Base-by-base conservation (phyloP, 805 yeast species). In the Yarrowia yakushimensis region DNA sequence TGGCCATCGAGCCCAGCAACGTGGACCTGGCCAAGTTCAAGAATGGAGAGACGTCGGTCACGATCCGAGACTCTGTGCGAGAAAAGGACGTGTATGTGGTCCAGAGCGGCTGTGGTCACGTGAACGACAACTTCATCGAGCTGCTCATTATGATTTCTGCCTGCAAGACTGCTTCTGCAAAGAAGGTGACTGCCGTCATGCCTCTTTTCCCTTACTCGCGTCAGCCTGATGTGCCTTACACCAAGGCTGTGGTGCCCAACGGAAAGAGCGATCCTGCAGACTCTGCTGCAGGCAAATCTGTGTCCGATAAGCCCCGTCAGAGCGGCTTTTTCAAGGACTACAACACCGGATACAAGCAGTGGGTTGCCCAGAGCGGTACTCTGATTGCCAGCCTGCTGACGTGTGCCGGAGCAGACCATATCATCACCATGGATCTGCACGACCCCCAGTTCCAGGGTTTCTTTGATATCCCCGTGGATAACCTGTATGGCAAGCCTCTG, bases 371-470 rank as follows among this genome's bases (percentile, higher is more conserved):
- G 75, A 85, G 92, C 34, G 99, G 99, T 12, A 91, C 96, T 2
- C 78, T 94, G 65, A 83, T 94, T 66, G 97, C 98, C 37, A 87
- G 90, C 68, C 76, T 94, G 65, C 77, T 94, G 66, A 88, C 90
- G 3, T 83, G 93, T 1, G 94, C 98, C 0, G 99, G 99, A 39
- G 97, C 98, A 0, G 96, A 94, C 74, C 94, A 96, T 70, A 85
- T 92, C 63, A 91, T 94, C 66, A 94, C 99, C 2, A 92, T 94
- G 97, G 99, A 94, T 72, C 79, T 94, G 63, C 99, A 94, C 73
- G 99, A 94, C 71, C 91, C 98, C 1, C 99, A 94, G 74, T 94
- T 90, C 75, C 98, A 96, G 74, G 99, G 99, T 4, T 94, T 90
- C 71, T 94, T 94, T 72, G 94, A 92, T 69, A 88, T 94, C 45